A percentile compares a stretch with the other conserved stretches of the same genome.
phyloP scores from a whole-genome alignment of 73 alveolate genomes.

The Paramecium bursaria region DNA sequence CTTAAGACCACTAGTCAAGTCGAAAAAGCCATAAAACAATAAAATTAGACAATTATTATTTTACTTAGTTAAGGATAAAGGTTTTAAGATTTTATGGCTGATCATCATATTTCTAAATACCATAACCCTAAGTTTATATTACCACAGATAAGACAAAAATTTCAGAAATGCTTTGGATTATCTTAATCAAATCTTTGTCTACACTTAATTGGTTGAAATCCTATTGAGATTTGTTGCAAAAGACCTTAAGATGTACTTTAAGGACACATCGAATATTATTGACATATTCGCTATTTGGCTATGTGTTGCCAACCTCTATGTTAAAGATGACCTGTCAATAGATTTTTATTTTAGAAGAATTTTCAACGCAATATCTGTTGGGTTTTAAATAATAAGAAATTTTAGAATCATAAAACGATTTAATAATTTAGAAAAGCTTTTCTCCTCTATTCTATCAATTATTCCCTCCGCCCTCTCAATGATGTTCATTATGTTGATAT shows the following conservation, averaged over 20 bases:
- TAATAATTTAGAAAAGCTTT: slow-evolving; percentile 45
- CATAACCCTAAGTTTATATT: neutral
- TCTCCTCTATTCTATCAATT: slow-evolving; percentile 47
- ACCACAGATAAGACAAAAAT: neutral
- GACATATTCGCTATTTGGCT: slow-evolving; percentile 38
- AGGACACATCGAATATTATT: neutral
- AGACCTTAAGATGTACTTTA: slow-evolving; percentile 18
- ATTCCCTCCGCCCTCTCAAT: slow-evolving; percentile 55
- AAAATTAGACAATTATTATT: neutral
- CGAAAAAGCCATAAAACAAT: neutral
- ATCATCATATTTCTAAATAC: slow-evolving; percentile 20
- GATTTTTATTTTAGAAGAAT: slow-evolving; percentile 21
- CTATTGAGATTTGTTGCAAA: slow-evolving; percentile 23
- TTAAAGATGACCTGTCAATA: neutral
- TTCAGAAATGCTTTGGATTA: neutral
- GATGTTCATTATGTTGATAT: slow-evolving; percentile 44
- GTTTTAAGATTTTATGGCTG: slow-evolving; percentile 45
- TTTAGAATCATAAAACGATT: slow-evolving; percentile 52
- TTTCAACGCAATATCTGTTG: neutral
- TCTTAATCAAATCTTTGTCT: slow-evolving; percentile 6
- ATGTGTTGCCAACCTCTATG: slow-evolving; percentile 7
- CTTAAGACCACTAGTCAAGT: slow-evolving; percentile 36
- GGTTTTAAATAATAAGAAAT: slow-evolving; percentile 22
- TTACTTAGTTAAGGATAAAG: neutral
- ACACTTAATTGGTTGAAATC: neutral